A percentile compares a stretch with the other conserved stretches of the same genome.
Conservation (phyloP, 202 grass and related monocot genomes). For the Setaria viridis region DNA sequence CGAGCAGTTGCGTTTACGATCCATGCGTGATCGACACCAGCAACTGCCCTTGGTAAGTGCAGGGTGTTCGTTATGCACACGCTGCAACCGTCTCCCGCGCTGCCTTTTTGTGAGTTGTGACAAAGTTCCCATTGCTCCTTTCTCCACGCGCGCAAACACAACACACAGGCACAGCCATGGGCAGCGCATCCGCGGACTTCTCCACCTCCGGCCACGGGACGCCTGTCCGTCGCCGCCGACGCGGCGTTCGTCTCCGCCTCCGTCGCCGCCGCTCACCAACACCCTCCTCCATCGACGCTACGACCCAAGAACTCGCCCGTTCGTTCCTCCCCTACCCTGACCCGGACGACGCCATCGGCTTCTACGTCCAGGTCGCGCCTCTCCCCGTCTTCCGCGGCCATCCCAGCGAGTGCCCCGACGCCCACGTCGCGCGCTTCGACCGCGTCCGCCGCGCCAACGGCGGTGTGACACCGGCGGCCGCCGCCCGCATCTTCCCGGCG, state of each 20-base stretch:
- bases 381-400: conserved; percentile 82
- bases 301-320: conserved; percentile 33
- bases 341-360: conserved; percentile 23
- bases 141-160: not conserved
- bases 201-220: conserved; percentile 23
- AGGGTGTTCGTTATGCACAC: too few relatives aligned
- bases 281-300: conserved; percentile 15
- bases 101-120: not conserved
- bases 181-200: conserved; percentile 20
- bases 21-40: not conserved
- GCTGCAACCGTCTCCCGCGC: not conserved
- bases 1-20: not conserved
- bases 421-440: conserved; percentile 71
- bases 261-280: conserved; percentile 34
- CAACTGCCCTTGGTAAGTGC: not conserved
- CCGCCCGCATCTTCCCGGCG: conserved; percentile 72
- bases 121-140: not conserved
- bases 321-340: conserved; percentile 34
- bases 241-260: not conserved
- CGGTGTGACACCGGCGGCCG: conserved; percentile 40
- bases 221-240: conserved; percentile 5
- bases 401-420: conserved; percentile 66
- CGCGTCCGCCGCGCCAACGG: conserved; percentile 64
- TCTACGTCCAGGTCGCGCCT: conserved; percentile 48
- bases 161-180: conserved; percentile 17